Percentiles rank a stretch among this genome's conserved stretches.
Conservation (phyloP, 2,329 filamentous ascomycete genomes). For the Aureobasidium namibiae region DNA sequence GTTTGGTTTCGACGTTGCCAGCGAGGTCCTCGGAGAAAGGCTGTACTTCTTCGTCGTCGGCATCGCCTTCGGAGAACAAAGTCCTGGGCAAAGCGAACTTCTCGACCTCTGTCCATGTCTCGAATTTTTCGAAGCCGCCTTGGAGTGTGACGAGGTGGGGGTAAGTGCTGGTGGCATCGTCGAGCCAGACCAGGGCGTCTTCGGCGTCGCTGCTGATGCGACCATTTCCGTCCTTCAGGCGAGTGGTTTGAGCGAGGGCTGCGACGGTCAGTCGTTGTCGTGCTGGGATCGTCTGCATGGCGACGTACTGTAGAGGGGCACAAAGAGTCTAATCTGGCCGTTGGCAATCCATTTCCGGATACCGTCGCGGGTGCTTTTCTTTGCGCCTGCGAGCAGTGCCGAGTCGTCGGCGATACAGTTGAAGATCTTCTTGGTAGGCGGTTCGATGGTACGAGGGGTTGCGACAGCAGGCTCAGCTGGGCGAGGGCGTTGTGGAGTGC, state of each 20-base stretch:
- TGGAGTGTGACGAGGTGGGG: conserved; percentile 38
- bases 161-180: conserved; percentile 39
- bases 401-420: conserved; percentile 47
- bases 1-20: conserved; percentile 21
- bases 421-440: conserved; percentile 37
- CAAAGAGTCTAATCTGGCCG: conserved; percentile 42
- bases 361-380: conserved; percentile 44
- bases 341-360: conserved; percentile 44
- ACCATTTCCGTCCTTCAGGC: conserved; percentile 15
- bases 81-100: conserved; percentile 40
- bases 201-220: conserved; percentile 12
- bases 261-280: background rate
- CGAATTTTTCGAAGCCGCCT: conserved; percentile 39
- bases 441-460: conserved; percentile 1
- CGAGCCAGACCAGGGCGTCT: conserved; percentile 43
- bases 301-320: conserved; percentile 42
- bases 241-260: conserved; percentile 15
- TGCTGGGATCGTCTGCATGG: background rate
- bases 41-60: conserved; percentile 25
- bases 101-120: conserved; percentile 43
- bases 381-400: conserved; percentile 42
- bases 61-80: conserved; percentile 41
- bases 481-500: conserved; percentile 8
- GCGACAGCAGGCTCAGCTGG: background rate
- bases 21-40: conserved; percentile 17